phyloP scores from a whole-genome alignment of 495 filamentous ascomycete species.

The Lepraria neglecta region DNA sequence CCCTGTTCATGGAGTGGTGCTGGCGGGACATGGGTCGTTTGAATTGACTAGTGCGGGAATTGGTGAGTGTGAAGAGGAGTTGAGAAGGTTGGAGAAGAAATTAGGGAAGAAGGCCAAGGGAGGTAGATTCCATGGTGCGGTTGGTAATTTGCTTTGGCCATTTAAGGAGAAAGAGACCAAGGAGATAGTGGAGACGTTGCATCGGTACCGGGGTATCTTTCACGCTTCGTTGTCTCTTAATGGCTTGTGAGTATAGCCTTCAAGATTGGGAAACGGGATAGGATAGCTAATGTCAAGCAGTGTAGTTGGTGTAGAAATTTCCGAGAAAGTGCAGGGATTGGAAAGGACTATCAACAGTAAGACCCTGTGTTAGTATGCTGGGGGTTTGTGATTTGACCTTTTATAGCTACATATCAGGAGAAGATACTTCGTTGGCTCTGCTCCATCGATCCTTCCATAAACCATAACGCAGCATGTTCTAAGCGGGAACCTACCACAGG shows the following conservation, averaged over 20 bases:
- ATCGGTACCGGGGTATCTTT: neutral
- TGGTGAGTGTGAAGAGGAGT: neutral
- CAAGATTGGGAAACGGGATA: neutral
- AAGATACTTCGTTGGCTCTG: neutral
- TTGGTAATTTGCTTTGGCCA: neutral
- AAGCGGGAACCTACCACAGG: constrained; percentile 18
- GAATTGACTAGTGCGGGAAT: neutral
- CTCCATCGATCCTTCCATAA: neutral
- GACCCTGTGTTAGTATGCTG: neutral
- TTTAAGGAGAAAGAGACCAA: neutral
- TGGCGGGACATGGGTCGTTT: neutral
- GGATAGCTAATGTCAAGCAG: neutral
- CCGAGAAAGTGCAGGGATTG: neutral
- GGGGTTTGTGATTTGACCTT: neutral
- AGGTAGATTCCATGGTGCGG: neutral
- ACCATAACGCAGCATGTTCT: neutral
- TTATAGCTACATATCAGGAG: neutral
- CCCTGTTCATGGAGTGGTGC: neutral
- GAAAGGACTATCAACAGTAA: neutral
- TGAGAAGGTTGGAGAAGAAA: neutral
- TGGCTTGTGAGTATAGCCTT: neutral
- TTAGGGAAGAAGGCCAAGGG: neutral
- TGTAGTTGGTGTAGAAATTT: neutral
- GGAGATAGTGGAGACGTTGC: neutral
- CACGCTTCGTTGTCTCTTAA: neutral